phyloP scores from a whole-genome alignment of 2,329 filamentous ascomycete species.

The Alternaria sp. region DNA sequence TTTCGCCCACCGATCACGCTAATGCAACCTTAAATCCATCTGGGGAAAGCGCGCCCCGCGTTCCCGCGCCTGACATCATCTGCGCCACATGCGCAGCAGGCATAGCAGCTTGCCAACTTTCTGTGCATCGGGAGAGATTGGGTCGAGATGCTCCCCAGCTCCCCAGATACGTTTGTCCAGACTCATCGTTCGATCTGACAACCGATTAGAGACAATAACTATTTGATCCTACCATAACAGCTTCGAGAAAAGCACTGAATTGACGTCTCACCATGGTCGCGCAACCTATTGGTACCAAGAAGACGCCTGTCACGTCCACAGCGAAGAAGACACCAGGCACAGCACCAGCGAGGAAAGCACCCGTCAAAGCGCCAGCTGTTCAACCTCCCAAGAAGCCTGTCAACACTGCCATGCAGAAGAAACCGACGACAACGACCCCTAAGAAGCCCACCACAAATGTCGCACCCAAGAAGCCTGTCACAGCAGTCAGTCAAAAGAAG shows the following conservation, averaged over 20 bases:
- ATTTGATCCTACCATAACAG: neutral
- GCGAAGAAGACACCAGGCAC: slow-evolving; percentile 28
- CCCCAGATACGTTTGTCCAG: neutral
- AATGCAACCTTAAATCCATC: slow-evolving; percentile 36
- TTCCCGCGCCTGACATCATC: slow-evolving; percentile 39
- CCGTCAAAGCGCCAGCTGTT: slow-evolving; percentile 16
- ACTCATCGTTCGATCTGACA: neutral
- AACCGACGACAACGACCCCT: slow-evolving; percentile 13
- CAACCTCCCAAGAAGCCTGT: slow-evolving; percentile 31
- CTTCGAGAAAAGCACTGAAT: neutral
- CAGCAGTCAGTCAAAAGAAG: slow-evolving; percentile 26
- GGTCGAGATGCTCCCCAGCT: slow-evolving; percentile 11
- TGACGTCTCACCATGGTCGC: slow-evolving; percentile 31
- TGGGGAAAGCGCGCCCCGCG: slow-evolving; percentile 27
- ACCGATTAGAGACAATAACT: neutral
- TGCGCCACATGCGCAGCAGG: slow-evolving; percentile 25
- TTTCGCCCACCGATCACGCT: slow-evolving; percentile 30
- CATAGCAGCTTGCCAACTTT: slow-evolving; percentile 29
- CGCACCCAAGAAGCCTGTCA: slow-evolving; percentile 24
- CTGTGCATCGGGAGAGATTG: slow-evolving; percentile 11
- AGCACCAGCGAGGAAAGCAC: slow-evolving; percentile 9
- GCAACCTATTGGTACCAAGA: slow-evolving; percentile 41
- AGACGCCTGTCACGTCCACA: slow-evolving; percentile 28
- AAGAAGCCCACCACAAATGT: slow-evolving; percentile 13
- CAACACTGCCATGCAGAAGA: slow-evolving; percentile 32